Evolutionary conservation across 805 yeast species (phyloP).

Genomic region (Metschnikowia hibisci): DNA sequence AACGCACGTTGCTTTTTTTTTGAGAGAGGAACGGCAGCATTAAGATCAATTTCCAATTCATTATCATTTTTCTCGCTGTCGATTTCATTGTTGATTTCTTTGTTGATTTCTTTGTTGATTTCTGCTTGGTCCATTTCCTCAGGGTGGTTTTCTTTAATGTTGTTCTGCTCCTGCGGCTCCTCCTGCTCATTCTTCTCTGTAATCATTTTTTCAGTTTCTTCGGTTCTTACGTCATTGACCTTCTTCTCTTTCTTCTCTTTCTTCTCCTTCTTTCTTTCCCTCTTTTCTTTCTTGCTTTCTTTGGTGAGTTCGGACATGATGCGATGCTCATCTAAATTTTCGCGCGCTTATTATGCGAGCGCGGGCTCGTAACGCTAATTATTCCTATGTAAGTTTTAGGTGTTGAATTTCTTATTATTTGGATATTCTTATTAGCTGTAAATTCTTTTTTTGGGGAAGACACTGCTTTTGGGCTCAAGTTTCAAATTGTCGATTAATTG

Average conservation of each 20-base stretch:
- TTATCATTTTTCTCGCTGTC: background rate
- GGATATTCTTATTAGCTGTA: too few species aligned
- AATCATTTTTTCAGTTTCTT: conserved; percentile 21
- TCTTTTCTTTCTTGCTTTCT: conserved; percentile 22
- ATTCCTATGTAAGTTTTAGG: too few species aligned
- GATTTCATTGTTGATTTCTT: background rate
- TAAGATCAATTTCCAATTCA: conserved; percentile 66
- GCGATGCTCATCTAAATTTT: conserved; percentile 13
- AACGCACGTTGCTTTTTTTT: conserved; percentile 85
- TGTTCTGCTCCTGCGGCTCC: too few species aligned
- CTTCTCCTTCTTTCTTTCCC: conserved; percentile 21
- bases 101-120: background rate
- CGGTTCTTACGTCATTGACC: conserved; percentile 21
- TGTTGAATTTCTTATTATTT: too few species aligned
- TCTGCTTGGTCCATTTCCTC: background rate
- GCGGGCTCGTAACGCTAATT: background rate
- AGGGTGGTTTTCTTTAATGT: too few species aligned
- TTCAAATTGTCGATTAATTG: too few species aligned
- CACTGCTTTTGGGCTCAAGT: too few species aligned
- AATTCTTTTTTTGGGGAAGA: too few species aligned
- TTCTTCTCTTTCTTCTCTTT: conserved; percentile 19
- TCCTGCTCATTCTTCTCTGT: conserved; percentile 2
- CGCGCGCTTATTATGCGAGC: background rate
- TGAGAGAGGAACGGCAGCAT: conserved; percentile 60
- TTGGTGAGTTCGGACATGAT: conserved; percentile 13